Base-by-base conservation (phyloP, 441 rosid genomes). In the California macrophylla region DNA sequence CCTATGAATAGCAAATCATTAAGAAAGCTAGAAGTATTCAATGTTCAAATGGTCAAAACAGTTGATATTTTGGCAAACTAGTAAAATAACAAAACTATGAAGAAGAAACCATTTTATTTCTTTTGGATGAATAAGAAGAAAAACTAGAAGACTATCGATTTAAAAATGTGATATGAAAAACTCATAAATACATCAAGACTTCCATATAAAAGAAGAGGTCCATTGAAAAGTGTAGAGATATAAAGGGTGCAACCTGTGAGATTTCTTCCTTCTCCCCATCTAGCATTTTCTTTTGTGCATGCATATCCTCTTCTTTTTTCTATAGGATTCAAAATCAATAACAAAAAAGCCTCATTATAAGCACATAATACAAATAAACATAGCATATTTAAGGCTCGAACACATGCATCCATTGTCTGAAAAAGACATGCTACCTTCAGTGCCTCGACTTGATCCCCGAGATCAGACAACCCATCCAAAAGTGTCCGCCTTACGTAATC, bases 251-350 rank as follows among this genome's bases (percentile, higher is more conserved):
- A 71, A 91, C 97, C 96, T 93, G 98, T 47, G 98, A 93, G 76
- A 93, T 50, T 78, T 93, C 97, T 79, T 93, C 98, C 81, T 82
- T 93, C 78, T 93, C 84, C 66, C 88, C 90, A 82, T 91, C 98
- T n/a, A 89, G 96, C 89, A 93, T 93, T 87, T 91, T 86, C 92
- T 89, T 88, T 79, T 93, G 97, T 25, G 98, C 97, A 72, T 91
- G 93, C 98, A 93, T 88, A 81, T 93, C 96, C 76, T 91, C 96
- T 84, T 91, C 98, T 84, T 91, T 91, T 76, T 78, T 86, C 97
- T 93, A 71, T 69, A 47, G 0, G 75, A 77, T 23, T 47, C 68
- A 73, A 80, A 75, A 24, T 13, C 29, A 58, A 58, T 13, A 25
- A 52, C 2, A 50, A 24, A 20, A 56, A 1, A 23, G 0, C n/a